phyloP scores from a whole-genome alignment of 129 eudicot species.

The Pulicaria dysenterica region DNA sequence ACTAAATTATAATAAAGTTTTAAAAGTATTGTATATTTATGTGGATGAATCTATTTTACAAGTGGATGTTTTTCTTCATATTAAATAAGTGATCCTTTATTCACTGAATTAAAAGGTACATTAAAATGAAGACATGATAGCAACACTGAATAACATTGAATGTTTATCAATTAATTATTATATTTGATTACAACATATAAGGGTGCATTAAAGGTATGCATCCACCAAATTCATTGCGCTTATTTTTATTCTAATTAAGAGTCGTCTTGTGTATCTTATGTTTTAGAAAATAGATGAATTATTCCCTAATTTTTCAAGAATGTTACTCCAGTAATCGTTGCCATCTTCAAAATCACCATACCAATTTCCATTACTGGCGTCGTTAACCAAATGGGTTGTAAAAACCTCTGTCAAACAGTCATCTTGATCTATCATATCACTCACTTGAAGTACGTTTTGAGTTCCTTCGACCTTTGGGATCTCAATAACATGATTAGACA shows the following conservation, averaged over 20 bases:
- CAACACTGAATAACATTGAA: neutral
- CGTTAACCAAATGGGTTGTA: slow-evolving; percentile 19
- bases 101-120: neutral
- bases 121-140: neutral
- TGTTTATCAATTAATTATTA: slow-evolving; percentile 13
- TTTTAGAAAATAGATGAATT: slow-evolving; percentile 27
- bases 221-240: slow-evolving; percentile 12
- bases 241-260: slow-evolving; percentile 15
- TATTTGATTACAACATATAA: slow-evolving; percentile 20
- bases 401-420: slow-evolving; percentile 28
- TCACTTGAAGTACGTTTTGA: slow-evolving; percentile 9
- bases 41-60: no score
- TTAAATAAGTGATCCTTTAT: no score
- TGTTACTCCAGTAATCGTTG: slow-evolving; percentile 50
- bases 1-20: no score
- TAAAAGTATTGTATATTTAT: no score
- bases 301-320: slow-evolving; percentile 39
- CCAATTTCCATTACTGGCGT: neutral
- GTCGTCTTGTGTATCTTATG: neutral
- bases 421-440: slow-evolving; percentile 27
- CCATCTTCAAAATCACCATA: slow-evolving; percentile 36
- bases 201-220: neutral
- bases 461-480: slow-evolving; percentile 17
- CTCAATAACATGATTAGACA: neutral
- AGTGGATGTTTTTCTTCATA: no score